Evolutionary conservation across 2,329 filamentous ascomycete species (phyloP).

Genomic region (Pyricularia pennisetigena): DNA sequence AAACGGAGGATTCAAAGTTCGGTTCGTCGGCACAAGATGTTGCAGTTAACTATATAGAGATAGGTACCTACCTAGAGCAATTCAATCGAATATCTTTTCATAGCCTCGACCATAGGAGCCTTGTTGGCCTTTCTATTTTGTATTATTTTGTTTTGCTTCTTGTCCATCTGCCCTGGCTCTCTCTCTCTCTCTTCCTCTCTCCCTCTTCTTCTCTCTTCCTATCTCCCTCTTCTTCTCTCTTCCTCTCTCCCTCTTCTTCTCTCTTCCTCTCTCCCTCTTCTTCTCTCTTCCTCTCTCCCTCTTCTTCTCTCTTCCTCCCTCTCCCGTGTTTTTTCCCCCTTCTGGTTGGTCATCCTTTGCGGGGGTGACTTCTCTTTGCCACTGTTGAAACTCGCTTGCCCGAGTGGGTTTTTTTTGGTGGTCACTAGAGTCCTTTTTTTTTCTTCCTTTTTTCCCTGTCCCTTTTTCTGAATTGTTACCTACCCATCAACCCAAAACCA

Average conservation of each 20-base stretch:
- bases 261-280: background rate
- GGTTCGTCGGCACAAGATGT: background rate
- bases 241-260: background rate
- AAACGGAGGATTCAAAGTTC: background rate
- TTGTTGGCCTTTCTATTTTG: background rate
- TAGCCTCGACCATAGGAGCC: background rate
- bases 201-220: too few relatives aligned
- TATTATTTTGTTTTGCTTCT: background rate
- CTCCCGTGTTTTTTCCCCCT: background rate
- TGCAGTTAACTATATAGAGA: background rate
- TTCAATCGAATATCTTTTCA: background rate
- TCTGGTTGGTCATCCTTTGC: background rate
- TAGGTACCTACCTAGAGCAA: background rate
- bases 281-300: background rate
- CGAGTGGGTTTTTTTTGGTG: background rate
- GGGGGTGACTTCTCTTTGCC: slow-evolving; percentile 1
- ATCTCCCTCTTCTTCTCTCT: background rate
- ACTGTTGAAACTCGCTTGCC: background rate
- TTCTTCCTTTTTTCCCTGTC: background rate
- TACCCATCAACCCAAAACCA: background rate
- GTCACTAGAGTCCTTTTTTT: background rate
- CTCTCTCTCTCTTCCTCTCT: background rate
- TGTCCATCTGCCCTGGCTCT: too few relatives aligned
- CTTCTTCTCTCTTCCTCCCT: background rate
- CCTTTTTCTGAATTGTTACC: too few relatives aligned